Evolutionary conservation across 768 basidiomycete species (phyloP).

Genomic region (Lactarius sp.): DNA sequence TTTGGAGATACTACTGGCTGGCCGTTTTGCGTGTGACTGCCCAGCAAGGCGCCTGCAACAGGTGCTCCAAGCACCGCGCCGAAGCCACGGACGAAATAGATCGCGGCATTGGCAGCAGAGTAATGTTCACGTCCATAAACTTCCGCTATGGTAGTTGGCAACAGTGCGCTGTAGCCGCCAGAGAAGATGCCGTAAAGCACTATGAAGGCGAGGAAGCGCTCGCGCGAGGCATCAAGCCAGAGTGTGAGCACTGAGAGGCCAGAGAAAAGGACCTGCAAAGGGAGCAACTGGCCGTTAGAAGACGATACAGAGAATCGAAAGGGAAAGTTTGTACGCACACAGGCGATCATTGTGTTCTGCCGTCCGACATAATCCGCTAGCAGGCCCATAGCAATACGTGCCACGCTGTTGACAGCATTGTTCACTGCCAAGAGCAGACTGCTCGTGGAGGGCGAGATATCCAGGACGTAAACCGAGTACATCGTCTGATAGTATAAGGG

Average conservation of each 20-base stretch:
- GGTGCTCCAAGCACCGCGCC: constrained; percentile 41
- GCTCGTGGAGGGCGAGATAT: constrained; percentile 36
- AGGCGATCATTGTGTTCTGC: constrained; percentile 41
- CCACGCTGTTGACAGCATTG: constrained; percentile 41
- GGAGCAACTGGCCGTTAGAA: neutral
- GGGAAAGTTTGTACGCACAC: constrained; percentile 29
- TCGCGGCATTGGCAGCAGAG: constrained; percentile 38
- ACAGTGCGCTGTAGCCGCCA: constrained; percentile 42
- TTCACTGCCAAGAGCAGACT: constrained; percentile 40
- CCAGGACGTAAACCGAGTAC: constrained; percentile 39
- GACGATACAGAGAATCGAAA: neutral
- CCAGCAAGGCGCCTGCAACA: constrained; percentile 39
- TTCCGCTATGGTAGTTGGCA: constrained; percentile 42
- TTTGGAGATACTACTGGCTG: neutral
- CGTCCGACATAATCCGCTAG: constrained; percentile 40
- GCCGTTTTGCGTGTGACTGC: constrained; percentile 28
- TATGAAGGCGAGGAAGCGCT: constrained; percentile 39
- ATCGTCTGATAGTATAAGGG: constrained; percentile 42
- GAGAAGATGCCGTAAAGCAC: constrained; percentile 41
- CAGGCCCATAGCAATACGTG: constrained; percentile 40
- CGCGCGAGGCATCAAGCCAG: constrained; percentile 39
- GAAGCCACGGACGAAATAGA: constrained; percentile 41
- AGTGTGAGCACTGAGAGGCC: constrained; percentile 38
- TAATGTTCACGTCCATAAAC: constrained; percentile 43
- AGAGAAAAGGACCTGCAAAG: constrained; percentile 37